A percentile compares a stretch with the other conserved stretches of the same genome.
phyloP scores from a whole-genome alignment of 177 flowering plant species.

The Vitis hybrid region DNA sequence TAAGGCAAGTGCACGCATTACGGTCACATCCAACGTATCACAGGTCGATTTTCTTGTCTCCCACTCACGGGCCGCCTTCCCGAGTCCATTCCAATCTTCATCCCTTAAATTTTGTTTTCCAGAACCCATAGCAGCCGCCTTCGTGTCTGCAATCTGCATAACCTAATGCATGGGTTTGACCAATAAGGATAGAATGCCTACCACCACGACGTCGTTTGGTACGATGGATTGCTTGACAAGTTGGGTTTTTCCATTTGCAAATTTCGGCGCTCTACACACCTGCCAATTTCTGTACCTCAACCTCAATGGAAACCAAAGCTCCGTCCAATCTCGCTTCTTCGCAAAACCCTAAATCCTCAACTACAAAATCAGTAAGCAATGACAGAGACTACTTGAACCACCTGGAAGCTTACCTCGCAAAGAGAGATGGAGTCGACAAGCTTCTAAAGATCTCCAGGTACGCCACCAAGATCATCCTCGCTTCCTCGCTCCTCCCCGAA shows the following conservation, averaged over 20 bases:
- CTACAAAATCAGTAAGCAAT: conserved; percentile 9
- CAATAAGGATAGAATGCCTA: neutral
- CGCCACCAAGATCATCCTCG: conserved; percentile 80
- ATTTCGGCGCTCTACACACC: neutral
- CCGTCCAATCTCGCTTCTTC: conserved; percentile 10
- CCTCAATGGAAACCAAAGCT: conserved; percentile 28
- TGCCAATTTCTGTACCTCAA: neutral
- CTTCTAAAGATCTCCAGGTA: conserved; percentile 89
- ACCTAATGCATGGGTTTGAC: no score
- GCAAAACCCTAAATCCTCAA: conserved; percentile 13
- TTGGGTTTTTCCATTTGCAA: no score
- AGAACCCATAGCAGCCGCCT: no score
- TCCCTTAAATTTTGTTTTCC: no score
- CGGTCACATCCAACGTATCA: no score
- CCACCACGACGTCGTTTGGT: neutral
- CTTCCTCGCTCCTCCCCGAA: conserved; percentile 57
- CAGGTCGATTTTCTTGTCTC: no score
- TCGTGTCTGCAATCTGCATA: no score
- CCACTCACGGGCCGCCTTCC: no score
- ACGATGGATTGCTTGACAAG: no score
- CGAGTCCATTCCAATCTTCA: no score
- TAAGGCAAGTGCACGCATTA: no score
- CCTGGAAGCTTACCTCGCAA: conserved; percentile 75
- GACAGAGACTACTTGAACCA: conserved; percentile 62
- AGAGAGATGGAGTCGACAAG: conserved; percentile 95